phyloP scores from a whole-genome alignment of 2,329 filamentous ascomycete species.

The Botrytis hyacinthi region DNA sequence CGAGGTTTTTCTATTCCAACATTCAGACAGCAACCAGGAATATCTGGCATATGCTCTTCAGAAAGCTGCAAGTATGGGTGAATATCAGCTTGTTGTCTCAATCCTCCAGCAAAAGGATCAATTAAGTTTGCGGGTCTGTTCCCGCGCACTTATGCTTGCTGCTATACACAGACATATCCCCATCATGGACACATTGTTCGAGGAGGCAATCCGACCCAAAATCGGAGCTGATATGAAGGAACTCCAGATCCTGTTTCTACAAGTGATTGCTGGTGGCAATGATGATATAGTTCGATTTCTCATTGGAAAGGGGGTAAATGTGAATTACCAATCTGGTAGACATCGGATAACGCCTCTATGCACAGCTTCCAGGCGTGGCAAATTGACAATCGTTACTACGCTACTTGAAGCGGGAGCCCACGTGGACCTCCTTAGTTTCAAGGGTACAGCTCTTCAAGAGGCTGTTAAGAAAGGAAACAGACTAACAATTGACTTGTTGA shows the following conservation, averaged over 20 bases:
- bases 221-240: not conserved
- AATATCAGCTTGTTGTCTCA: not conserved
- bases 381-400: not conserved
- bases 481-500: conserved; percentile 36
- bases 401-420: not conserved
- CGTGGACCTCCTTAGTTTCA: not conserved
- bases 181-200: not conserved
- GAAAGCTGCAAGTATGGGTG: not conserved
- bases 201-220: not conserved
- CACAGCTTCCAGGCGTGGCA: not conserved
- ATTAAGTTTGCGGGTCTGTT: not conserved
- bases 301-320: not conserved
- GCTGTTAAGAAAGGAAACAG: not conserved
- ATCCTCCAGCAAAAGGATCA: not conserved
- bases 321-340: not conserved
- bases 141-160: not conserved
- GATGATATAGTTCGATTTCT: not conserved
- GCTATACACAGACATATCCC: not conserved
- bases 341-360: fast-evolving
- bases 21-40: fast-evolving
- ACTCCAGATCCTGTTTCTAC: too few species aligned
- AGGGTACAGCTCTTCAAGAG: conserved; percentile 35
- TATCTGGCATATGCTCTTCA: not conserved
- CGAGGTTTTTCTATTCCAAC: not conserved
- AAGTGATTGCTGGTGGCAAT: fast-evolving